Base-by-base conservation (phyloP, 2,329 filamentous ascomycete genomes). In the Dryadomyces quercivorus region DNA sequence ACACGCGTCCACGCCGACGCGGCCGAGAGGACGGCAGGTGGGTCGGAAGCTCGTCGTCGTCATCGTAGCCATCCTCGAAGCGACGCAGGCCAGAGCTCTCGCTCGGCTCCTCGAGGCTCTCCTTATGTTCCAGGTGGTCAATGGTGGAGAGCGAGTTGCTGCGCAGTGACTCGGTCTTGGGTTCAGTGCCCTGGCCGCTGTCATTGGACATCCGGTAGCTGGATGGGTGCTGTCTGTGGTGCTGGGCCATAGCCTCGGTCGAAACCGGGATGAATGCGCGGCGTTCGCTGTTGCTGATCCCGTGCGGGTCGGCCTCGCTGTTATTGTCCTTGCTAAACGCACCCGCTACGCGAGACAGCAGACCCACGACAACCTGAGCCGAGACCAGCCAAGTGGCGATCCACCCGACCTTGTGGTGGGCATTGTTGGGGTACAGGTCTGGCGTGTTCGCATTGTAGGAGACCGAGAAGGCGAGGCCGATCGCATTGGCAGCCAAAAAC, bases 351-450 rank as follows among this genome's bases (percentile, higher is more conserved):
- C 76, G 71, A 52, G 82, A 82, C 49, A 88, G 69, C 54, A 89
- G 65, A 50, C 81, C 80, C 65, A 95, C 72, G 43, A 85, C 62
- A 16, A 85, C 76, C 70, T 95, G 92, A 0, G 77, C 81, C 52
- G 75, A 75, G 12, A 86, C 75, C 4, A 91, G 73, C 74, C 81
- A 86, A 3, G 86, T 92, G 34, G 85, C 76, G 45, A 88, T 75
- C 92, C 92, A 97, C 54, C 90, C 90, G 46, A 92, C 77, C 67
- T 87, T 90, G 71, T 90, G 84, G 67, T 96, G 91, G n/a, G 85
- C 80, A 65, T 95, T 95, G 65, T 86, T 84, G 36, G 83, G 82
- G 66, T 95, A 96, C 21, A 96, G 72, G 64, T 95, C 88, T 1
- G 90, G 89, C 0, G 89, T 95, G 59, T 79, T 82, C 56, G 78